Evolutionary conservation across 208 protist genomes (phyloP).

Genomic region (Acanthamoeba castellanii): DNA sequence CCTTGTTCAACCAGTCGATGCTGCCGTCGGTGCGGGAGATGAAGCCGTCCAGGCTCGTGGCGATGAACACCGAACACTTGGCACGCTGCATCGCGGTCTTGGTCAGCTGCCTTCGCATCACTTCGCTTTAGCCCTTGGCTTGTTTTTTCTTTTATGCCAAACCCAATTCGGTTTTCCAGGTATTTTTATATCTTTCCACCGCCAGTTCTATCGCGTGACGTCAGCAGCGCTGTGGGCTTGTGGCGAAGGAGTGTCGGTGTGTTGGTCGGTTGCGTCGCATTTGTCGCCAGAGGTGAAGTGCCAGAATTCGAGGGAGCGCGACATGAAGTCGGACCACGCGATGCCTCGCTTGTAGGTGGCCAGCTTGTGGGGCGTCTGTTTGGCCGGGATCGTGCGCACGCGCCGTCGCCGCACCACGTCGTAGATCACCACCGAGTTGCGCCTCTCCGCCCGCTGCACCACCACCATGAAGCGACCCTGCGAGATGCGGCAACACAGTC

Average conservation of each 20-base stretch:
- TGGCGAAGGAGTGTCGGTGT: too few species aligned
- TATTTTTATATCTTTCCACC: too few species aligned
- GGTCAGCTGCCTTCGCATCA: too few species aligned
- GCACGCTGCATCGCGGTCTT: neutral
- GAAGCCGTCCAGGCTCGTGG: slow-evolving; percentile 57
- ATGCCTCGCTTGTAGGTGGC: slow-evolving; percentile 15
- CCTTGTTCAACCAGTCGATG: slow-evolving; percentile 15
- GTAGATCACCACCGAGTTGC: neutral
- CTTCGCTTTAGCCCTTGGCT: too few species aligned
- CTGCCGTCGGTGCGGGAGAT: neutral
- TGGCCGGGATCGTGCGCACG: neutral
- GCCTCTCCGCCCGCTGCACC: neutral
- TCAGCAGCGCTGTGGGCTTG: too few species aligned
- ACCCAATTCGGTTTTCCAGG: too few species aligned
- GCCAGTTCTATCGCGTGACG: too few species aligned
- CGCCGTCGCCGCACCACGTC: neutral
- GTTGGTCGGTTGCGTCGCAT: too few species aligned
- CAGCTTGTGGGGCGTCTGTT: neutral
- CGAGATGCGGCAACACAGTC: neutral
- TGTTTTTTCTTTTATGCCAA: too few species aligned
- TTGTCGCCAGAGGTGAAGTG: neutral
- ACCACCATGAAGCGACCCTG: neutral
- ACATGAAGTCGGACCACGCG: slow-evolving; percentile 14
- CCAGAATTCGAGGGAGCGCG: neutral
- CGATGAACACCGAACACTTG: slow-evolving; percentile 48